Evolutionary conservation across 257 asterid species (phyloP).

Genomic region (Datura wrightii): DNA sequence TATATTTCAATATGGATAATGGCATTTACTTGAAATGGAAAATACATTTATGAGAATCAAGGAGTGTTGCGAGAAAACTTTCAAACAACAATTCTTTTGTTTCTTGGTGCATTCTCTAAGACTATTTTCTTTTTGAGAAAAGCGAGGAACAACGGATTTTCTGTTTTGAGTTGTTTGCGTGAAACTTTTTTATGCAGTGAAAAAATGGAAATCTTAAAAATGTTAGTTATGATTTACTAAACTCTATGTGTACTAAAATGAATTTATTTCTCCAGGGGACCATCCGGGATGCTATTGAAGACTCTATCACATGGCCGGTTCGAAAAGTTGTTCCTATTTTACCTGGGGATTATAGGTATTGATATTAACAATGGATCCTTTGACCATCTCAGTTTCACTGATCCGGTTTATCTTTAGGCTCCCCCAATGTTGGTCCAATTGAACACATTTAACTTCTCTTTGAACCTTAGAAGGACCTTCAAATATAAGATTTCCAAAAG

Average conservation of each 20-base stretch:
- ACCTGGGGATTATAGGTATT: slow-evolving; percentile 58
- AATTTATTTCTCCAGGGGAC: slow-evolving; percentile 42
- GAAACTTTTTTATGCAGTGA: background rate
- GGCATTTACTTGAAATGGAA: background rate
- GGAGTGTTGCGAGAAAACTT: background rate
- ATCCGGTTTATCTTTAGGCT: background rate
- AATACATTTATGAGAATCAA: background rate
- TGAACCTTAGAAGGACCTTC: background rate
- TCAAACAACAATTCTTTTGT: background rate
- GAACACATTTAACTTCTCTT: background rate
- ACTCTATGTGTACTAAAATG: background rate
- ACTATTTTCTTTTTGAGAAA: background rate
- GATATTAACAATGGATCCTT: background rate
- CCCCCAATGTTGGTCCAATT: background rate
- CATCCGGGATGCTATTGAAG: slow-evolving; percentile 52
- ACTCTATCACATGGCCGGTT: slow-evolving; percentile 54
- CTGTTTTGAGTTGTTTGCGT: background rate
- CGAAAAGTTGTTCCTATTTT: slow-evolving; percentile 51
- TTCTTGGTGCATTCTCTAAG: background rate
- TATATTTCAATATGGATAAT: background rate
- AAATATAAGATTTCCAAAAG: slow-evolving; percentile 9
- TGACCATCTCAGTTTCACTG: background rate
- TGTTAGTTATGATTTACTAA: background rate
- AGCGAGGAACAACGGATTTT: background rate
- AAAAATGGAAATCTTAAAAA: background rate